phyloP scores from a whole-genome alignment of 1,139 yeast species.

The Candida albicans region DNA sequence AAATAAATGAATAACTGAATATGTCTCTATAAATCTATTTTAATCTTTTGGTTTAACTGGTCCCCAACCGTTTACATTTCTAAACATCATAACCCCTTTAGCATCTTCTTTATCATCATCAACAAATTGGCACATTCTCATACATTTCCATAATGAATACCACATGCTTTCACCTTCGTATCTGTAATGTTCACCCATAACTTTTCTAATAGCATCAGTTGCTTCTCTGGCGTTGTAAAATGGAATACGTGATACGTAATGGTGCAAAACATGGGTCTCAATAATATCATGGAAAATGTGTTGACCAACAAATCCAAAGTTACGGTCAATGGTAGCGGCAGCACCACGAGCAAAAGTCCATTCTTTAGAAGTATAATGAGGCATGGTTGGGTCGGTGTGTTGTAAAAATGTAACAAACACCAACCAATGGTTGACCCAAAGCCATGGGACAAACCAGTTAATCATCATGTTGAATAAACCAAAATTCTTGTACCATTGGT shows the following conservation, averaged over 20 bases:
- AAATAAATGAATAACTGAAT: neutral
- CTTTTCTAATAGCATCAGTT: slow-evolving; percentile 72
- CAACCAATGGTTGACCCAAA: slow-evolving; percentile 63
- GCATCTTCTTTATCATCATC: slow-evolving; percentile 63
- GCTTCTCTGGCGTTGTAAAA: slow-evolving; percentile 85
- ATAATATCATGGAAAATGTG: slow-evolving; percentile 84
- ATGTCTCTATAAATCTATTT: neutral
- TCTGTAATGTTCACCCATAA: slow-evolving; percentile 78
- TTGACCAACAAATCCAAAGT: slow-evolving; percentile 79
- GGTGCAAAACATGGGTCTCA: slow-evolving; percentile 88
- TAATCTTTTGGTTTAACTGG: slow-evolving; percentile 38
- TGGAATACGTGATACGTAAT: slow-evolving; percentile 81
- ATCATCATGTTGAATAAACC: slow-evolving; percentile 50
- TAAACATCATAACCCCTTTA: slow-evolving; percentile 62
- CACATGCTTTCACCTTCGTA: slow-evolving; percentile 72
- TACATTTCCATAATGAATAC: slow-evolving; percentile 66
- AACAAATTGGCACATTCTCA: slow-evolving; percentile 77
- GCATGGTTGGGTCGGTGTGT: slow-evolving; percentile 58
- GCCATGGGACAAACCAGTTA: slow-evolving; percentile 56
- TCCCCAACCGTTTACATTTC: slow-evolving; percentile 56
- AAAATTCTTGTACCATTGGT: slow-evolving; percentile 48
- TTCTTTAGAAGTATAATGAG: slow-evolving; percentile 56
- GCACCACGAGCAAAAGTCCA: slow-evolving; percentile 71
- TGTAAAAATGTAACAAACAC: slow-evolving; percentile 62
- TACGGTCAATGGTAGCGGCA: slow-evolving; percentile 64